Evolutionary conservation across 2,329 filamentous ascomycete genomes (phyloP), one percentile per base, ranked within the genome.

Genomic region (Cladosporium sp.): DNA sequence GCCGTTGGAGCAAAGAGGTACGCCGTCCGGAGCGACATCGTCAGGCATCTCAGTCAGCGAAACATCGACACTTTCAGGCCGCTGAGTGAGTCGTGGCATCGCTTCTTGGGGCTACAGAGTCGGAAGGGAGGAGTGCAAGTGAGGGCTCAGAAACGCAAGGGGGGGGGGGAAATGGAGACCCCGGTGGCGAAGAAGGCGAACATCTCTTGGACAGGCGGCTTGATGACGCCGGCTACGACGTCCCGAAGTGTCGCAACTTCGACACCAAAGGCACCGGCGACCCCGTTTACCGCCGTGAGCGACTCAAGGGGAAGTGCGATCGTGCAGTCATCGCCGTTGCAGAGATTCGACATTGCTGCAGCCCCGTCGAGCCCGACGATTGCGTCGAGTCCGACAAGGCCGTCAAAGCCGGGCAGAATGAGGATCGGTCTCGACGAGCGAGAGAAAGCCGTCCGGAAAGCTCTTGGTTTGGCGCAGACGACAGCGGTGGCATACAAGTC

Each of bases 21-120:
- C 40, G 54, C 51, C 41, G 51, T 61, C 19, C 53, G 43, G n/a
- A 53, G 56, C 11, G 47, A 62, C 37, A 58, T 60, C 39, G 27
- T 61, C 2, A 58, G 59, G 54, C 45, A 61, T 56, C 52, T 61
- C 6, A 61, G 59, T 43, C 37, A 47, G 27, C 50, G 50, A 7
- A 58, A 32, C 7, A 59, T 61, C 19, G 29, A 61, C 7, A 51
- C 50, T 34, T 61, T 61, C 50, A 34, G 47, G 45, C 43, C 51
- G 54, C 54, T 59, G 27, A 50, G 52, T 20, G 17, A 43, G 20
- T 15, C 34, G 42, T 51, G 34, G 49, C 41, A 51, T 22, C 7
- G 22, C 18, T 55, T 55, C 29, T 34, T 55, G 12, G 51, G 53
- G 41, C 40, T 55, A 7, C 43, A 29, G 36, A 50, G 45, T 30